Conservation (phyloP, 2,329 filamentous ascomycete species). For the Orbilia javanica region DNA sequence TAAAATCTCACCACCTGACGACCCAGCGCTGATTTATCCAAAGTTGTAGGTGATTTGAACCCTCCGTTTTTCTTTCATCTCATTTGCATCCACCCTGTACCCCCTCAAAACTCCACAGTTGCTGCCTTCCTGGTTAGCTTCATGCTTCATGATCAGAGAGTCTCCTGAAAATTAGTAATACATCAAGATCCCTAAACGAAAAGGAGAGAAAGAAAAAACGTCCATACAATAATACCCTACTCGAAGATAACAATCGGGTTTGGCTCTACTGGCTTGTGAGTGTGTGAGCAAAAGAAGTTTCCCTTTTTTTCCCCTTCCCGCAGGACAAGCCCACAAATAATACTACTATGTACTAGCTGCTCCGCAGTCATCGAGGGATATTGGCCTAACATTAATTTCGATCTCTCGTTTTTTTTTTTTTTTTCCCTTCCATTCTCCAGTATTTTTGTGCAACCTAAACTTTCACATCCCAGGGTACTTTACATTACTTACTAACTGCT, state of each 20-base stretch:
- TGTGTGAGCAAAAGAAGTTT: slow-evolving; percentile 45
- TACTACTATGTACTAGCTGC: background rate
- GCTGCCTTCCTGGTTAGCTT: slow-evolving; percentile 39
- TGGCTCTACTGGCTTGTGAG: slow-evolving; percentile 43
- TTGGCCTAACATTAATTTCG: slow-evolving; percentile 29
- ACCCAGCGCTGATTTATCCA: slow-evolving; percentile 10
- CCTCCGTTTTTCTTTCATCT: slow-evolving; percentile 32
- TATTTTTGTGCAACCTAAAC: slow-evolving; percentile 57
- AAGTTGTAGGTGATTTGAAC: slow-evolving; percentile 14
- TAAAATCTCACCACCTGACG: slow-evolving; percentile 31
- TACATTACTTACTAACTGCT: background rate
- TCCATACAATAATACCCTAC: slow-evolving; percentile 25
- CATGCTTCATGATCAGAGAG: slow-evolving; percentile 12
- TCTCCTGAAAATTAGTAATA: slow-evolving; percentile 54
- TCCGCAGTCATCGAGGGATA: slow-evolving; percentile 45
- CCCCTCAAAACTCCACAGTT: slow-evolving; percentile 28
- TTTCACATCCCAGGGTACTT: slow-evolving; percentile 36
- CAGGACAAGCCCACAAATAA: slow-evolving; percentile 30
- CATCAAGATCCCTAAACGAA: slow-evolving; percentile 30
- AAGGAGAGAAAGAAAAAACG: slow-evolving; percentile 36
- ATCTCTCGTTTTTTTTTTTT: slow-evolving; percentile 1
- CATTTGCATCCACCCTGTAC: slow-evolving; percentile 21
- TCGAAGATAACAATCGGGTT: slow-evolving; percentile 13
- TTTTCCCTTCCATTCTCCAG: background rate
- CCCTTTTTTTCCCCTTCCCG: slow-evolving; percentile 54